Conservation (phyloP, 2,329 filamentous ascomycete species). For the Penicillium psychrosexuale region DNA sequence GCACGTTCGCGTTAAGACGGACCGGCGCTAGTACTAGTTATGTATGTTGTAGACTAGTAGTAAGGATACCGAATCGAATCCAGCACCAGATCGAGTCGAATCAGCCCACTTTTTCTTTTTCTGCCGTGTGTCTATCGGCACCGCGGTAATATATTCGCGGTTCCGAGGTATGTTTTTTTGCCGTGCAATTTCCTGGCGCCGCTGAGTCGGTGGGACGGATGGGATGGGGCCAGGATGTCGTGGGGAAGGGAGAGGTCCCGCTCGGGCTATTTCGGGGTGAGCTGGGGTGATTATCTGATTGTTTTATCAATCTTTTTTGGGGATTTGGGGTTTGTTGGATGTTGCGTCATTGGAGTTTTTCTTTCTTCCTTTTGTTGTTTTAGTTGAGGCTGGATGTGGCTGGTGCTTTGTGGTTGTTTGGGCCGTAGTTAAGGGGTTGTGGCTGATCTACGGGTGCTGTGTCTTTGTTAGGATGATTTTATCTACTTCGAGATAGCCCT, state of each 20-base stretch:
- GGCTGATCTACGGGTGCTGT: neutral
- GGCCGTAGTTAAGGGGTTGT: neutral
- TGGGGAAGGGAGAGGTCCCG: constrained; percentile 2
- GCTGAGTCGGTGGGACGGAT: neutral
- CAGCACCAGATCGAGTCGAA: neutral
- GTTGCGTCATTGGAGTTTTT: neutral
- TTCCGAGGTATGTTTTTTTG: neutral
- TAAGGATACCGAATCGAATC: neutral
- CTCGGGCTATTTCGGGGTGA: constrained; percentile 5
- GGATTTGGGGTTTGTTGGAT: neutral
- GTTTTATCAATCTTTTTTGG: constrained; percentile 3
- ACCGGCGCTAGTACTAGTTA: neutral
- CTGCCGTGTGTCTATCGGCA: neutral
- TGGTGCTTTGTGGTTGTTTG: neutral
- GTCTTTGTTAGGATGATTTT: neutral
- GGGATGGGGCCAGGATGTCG: neutral
- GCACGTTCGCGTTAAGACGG: neutral
- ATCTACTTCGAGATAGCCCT: neutral
- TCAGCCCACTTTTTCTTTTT: neutral
- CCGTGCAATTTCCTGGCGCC: neutral
- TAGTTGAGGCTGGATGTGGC: neutral
- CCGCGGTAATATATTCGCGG: neutral
- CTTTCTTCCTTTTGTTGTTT: neutral
- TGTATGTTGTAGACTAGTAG: too few species aligned
- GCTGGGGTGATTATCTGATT: constrained; percentile 6